Conservation (phyloP, 225 moss, liverwort and hornwort species). For the Rhytidiadelphus loreus region DNA sequence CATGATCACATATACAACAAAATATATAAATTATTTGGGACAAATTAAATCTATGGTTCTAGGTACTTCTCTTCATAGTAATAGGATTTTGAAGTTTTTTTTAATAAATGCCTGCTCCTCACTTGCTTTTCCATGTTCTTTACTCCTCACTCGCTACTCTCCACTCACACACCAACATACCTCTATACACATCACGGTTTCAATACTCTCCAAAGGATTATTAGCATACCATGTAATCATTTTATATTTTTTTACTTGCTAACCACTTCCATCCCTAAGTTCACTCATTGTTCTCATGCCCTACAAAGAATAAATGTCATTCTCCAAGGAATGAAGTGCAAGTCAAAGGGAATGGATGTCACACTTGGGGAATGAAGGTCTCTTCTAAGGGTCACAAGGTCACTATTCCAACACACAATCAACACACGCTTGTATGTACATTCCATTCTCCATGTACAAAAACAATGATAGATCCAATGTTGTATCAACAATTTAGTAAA, state of each 20-base stretch:
- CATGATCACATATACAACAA: rapidly evolving
- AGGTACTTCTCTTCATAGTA: no score
- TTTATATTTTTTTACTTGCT: not conserved
- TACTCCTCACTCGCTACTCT: no score
- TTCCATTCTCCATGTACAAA: not conserved
- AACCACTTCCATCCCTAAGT: not conserved
- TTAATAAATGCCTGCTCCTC: no score
- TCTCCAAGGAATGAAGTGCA: not conserved
- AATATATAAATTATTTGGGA: no score
- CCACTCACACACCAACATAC: no score
- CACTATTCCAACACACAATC: rapidly evolving
- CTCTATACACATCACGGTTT: not conserved
- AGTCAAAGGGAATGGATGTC: not conserved
- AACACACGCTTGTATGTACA: rapidly evolving
- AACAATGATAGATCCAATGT: not conserved
- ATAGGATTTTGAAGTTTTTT: no score
- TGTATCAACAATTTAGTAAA: not conserved
- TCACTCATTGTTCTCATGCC: not conserved
- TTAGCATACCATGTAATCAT: not conserved
- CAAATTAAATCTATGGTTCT: no score
- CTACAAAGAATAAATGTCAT: not conserved
- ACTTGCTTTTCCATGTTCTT: no score
- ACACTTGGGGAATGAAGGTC: not conserved
- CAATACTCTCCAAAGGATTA: rapidly evolving
- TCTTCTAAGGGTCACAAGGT: no score